These are phyloP conservation scores for Candida vaughaniae DNA, from an alignment of 805 yeast species.

Conservation along the genomic window DNA sequence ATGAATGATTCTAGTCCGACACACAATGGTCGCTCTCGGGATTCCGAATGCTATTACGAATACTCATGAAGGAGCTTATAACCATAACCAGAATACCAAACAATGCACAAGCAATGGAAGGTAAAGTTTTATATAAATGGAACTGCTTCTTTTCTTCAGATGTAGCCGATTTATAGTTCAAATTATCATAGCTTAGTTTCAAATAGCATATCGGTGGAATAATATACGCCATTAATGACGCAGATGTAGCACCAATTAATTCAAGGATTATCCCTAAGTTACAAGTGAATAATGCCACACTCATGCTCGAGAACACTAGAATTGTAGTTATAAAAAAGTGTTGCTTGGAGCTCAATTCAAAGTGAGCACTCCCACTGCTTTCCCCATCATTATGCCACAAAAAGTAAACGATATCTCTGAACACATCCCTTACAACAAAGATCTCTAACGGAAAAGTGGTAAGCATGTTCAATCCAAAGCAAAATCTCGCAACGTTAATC, in stretches of 20 bases:
- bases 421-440: slow-evolving; percentile 85
- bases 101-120: slow-evolving; percentile 57
- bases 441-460: slow-evolving; percentile 90
- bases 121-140: slow-evolving; percentile 44
- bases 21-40: slow-evolving; percentile 51
- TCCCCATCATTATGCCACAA: slow-evolving; percentile 9
- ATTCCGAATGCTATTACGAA: slow-evolving; percentile 41
- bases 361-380: slow-evolving; percentile 24
- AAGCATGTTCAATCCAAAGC: slow-evolving; percentile 90
- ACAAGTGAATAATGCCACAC: slow-evolving; percentile 75
- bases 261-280: slow-evolving; percentile 88
- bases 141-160: slow-evolving; percentile 27
- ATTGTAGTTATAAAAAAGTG: slow-evolving; percentile 67
- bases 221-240: slow-evolving; percentile 88
- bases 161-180: slow-evolving; percentile 27
- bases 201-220: slow-evolving; percentile 84
- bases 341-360: slow-evolving; percentile 43
- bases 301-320: slow-evolving; percentile 68
- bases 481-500: slow-evolving; percentile 83
- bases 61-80: slow-evolving; percentile 75
- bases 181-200: slow-evolving; percentile 52
- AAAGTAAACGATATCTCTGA: slow-evolving; percentile 56
- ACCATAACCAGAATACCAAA: slow-evolving; percentile 81
- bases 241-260: slow-evolving; percentile 89
- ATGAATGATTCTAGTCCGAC: slow-evolving; percentile 24